Evolutionary conservation across 148 eudicot genomes (phyloP), one percentile per base, ranked within the genome.

Genomic region (Camellia sinensis): DNA sequence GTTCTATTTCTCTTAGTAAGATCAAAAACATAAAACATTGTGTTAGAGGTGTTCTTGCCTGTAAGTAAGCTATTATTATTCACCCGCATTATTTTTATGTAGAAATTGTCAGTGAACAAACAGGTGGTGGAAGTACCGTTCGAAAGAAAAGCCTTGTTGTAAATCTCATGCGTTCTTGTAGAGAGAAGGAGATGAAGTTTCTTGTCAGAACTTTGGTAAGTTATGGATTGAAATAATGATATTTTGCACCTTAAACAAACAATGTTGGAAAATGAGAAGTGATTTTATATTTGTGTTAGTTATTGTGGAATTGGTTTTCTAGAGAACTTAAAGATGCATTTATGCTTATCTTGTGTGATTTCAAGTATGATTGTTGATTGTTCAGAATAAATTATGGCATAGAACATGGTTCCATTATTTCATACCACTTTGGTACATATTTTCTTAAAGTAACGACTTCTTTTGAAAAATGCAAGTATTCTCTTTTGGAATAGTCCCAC

Each of bases 141-240:
- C 84, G 94, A 83, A 94, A 89, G 92, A 97, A 89, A 88, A 86
- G 88, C 87, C 84, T 97, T 57, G 91, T 94, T 80, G 90, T 92
- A 73, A 83, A 89, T 86, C 94, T 97, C 82, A 86, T 97, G 95
- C 86, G 98, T 83, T 89, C 94, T 80, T 97, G 98, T 83, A 85
- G 97, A 84, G 99, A 94, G 84, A 92, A 87, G 88, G 99, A 97
- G 87, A 97, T 97, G 88, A 97, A 97, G 83, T 97, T 89, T 82
- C 82, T 97, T 67, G 99, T 94, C 80, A 89, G 98, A 86, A 97
- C 97, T 43, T 86, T 97, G 94, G 99, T 97, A 88, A 88, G 90
- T 82, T 78, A 11, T 52, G 40, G 8, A 54, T 68, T 60, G 67
- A 21, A 61, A 19, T 64, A 12, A 48, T 63, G 70, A 63, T 46